phyloP scores from a whole-genome alignment of 805 yeast species.

The Spathaspora gorwiae region DNA sequence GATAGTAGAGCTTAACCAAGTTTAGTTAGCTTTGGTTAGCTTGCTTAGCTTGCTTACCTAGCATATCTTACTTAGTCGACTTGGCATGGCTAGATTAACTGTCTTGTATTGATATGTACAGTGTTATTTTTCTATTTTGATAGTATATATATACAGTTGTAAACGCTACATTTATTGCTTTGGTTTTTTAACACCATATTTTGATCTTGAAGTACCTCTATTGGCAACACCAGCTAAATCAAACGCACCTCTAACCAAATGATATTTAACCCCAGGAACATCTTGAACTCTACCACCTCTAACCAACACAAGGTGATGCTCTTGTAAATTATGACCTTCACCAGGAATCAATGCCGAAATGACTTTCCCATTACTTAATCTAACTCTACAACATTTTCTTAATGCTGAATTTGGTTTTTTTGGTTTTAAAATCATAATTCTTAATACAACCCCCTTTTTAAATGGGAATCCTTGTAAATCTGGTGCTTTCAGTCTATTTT shows the following conservation, averaged over 20 bases:
- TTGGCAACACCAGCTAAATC: constrained; percentile 95
- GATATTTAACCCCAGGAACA: constrained; percentile 96
- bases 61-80: background rate
- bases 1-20: constrained; percentile 19
- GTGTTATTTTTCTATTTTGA: too few relatives aligned
- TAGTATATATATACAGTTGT: background rate
- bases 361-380: constrained; percentile 83
- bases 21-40: background rate
- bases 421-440: constrained; percentile 94
- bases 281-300: constrained; percentile 99
- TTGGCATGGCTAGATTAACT: too few relatives aligned
- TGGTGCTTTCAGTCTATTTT: constrained; percentile 60
- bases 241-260: constrained; percentile 85
- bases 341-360: constrained; percentile 95
- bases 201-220: constrained; percentile 82
- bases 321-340: constrained; percentile 97
- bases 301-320: constrained; percentile 91
- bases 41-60: background rate
- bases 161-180: constrained; percentile 18
- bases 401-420: constrained; percentile 98
- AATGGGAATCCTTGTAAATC: constrained; percentile 82
- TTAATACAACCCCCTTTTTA: constrained; percentile 85
- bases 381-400: constrained; percentile 93
- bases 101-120: too few relatives aligned
- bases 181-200: constrained; percentile 90